Evolutionary conservation across 2,329 filamentous ascomycete species (phyloP).

Genomic region (Cercospora sp.): DNA sequence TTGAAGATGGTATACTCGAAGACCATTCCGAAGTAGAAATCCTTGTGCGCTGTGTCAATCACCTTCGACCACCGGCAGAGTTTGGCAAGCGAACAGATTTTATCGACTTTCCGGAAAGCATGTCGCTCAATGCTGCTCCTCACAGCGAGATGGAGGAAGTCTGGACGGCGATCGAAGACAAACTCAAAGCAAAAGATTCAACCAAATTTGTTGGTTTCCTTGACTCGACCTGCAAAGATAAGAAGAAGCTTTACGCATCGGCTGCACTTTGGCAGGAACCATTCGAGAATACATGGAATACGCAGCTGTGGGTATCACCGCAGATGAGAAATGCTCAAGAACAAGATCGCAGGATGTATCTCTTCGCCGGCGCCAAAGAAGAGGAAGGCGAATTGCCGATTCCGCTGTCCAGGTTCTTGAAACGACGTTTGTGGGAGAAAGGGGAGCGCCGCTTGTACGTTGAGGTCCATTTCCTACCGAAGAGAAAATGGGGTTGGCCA

Average conservation of each 20-base stretch:
- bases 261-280: background rate
- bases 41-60: conserved; percentile 6
- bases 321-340: background rate
- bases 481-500: background rate
- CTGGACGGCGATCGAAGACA: background rate
- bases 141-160: background rate
- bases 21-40: background rate
- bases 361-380: background rate
- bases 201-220: background rate
- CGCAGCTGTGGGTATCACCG: conserved; percentile 2
- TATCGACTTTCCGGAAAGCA: background rate
- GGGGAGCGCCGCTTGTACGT: background rate
- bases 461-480: conserved; percentile 1
- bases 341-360: background rate
- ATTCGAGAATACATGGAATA: background rate
- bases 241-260: background rate
- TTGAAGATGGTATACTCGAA: background rate
- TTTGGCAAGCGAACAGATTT: background rate
- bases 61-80: background rate
- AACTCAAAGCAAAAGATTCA: background rate
- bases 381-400: background rate
- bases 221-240: background rate
- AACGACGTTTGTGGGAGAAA: background rate
- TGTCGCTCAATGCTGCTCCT: background rate
- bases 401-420: background rate